Conservation (phyloP, 345 rosid species). For the Luvunga scandens region DNA sequence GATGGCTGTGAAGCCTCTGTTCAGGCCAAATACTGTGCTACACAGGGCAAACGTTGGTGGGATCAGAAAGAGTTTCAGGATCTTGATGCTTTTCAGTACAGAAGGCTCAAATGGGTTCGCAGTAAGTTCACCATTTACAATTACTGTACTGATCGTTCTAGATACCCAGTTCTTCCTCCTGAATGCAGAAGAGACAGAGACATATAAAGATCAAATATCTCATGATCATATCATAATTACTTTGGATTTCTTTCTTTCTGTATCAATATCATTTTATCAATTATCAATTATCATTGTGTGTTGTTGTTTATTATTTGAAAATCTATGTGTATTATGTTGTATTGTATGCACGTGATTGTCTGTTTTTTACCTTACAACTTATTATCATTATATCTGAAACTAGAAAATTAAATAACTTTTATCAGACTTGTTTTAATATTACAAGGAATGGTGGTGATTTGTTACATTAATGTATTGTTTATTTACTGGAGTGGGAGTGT, state of each 20-base stretch:
- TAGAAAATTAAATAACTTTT: neutral
- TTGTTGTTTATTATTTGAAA: neutral
- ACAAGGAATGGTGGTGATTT: no score
- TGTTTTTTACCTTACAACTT: neutral
- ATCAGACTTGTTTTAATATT: no score
- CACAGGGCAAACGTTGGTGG: slow-evolving; percentile 74
- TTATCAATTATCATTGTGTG: no score
- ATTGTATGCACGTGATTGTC: neutral
- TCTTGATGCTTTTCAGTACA: slow-evolving; percentile 47
- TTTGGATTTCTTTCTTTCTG: neutral
- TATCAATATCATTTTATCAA: neutral
- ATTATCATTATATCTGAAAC: neutral
- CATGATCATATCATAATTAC: neutral
- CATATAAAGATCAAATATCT: slow-evolving; percentile 12
- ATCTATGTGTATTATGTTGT: neutral
- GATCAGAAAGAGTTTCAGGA: slow-evolving; percentile 65
- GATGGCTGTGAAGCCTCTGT: slow-evolving; percentile 68
- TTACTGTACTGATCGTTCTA: slow-evolving; percentile 50
- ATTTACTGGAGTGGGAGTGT: no score
- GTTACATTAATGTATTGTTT: no score
- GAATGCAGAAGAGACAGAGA: slow-evolving; percentile 70
- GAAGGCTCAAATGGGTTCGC: slow-evolving; percentile 60
- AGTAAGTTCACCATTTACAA: slow-evolving; percentile 51
- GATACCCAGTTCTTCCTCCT: slow-evolving; percentile 38
- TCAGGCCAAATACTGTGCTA: slow-evolving; percentile 65